Base-by-base conservation (phyloP, 306 rosid genomes). In the Potentilla sterilis region DNA sequence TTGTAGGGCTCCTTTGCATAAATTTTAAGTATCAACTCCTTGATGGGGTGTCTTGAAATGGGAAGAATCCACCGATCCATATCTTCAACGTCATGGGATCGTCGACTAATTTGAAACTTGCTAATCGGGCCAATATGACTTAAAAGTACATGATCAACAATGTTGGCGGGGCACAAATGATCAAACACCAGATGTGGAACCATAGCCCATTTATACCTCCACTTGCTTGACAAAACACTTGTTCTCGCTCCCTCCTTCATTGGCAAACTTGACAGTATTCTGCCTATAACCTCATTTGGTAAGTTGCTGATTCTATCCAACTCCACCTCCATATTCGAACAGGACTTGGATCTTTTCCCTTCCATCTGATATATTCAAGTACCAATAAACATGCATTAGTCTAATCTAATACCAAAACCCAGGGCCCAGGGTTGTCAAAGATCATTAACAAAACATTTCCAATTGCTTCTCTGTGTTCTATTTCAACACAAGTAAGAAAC, bases 171-270 rank as follows among this genome's bases (percentile, higher is more conserved):
- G 18, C 34, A 55, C 32, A 2, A 4, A 18, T 52, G 24, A 70
- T 83, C 88, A n/a, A 89, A 89, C 81, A 80, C 88, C 37, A 89
- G 85, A 80, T 72, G 57, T 1, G 88, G 83, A 24, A 87, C 72
- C 1, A 78, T 78, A 4, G 91, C 80, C 88, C 86, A 85, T 80
- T 73, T 87, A 78, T 78, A 87, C 78, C 88, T 89, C 95, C 66
- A 61, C 66, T 79, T 85, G 61, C 89, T 85, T 11, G 89, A 85
- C 43, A 89, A 77, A 72, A 85, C 57, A 68, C 91, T 83, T 22
- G 93, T 89, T 67, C 77, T 83, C 62, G 87, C 84, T 1, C 91
- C 89, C 28, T 89, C 93, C 77, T 62, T 77, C 48, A 87, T 70
- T 5, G 89, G 51, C 85, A 89, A 62, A 63, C 28, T 66, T 2